These are phyloP conservation scores for Didymella glomerata DNA, from an alignment of 2,329 filamentous ascomycete species.

Conservation along the genomic window DNA sequence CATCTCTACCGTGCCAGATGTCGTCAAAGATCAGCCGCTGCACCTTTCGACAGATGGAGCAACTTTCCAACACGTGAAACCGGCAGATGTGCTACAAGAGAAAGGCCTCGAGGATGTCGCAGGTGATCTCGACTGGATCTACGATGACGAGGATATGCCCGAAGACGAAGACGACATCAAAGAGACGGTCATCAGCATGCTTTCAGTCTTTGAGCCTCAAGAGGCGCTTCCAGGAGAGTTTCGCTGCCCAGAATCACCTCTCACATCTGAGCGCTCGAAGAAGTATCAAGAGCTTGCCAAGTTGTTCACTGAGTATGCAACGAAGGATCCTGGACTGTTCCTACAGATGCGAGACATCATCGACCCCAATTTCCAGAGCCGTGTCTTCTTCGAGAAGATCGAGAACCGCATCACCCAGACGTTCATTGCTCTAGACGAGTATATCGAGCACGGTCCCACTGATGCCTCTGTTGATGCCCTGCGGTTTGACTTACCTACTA, in stretches of 20 bases:
- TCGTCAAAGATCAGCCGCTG: conserved; percentile 37
- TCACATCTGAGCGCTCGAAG: conserved; percentile 39
- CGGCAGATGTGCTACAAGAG: conserved; percentile 40
- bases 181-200: conserved; percentile 45
- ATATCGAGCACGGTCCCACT: conserved; percentile 40
- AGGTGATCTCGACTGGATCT: conserved; percentile 41
- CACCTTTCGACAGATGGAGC: conserved; percentile 46
- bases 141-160: conserved; percentile 39
- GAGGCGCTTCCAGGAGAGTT: conserved; percentile 48
- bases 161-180: conserved; percentile 44
- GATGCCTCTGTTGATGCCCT: conserved; percentile 33
- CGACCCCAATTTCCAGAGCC: conserved; percentile 43
- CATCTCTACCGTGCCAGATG: conserved; percentile 34
- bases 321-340: conserved; percentile 39
- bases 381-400: conserved; percentile 49
- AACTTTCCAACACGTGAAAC: conserved; percentile 41
- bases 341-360: conserved; percentile 41
- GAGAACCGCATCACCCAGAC: conserved; percentile 39
- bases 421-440: conserved; percentile 44
- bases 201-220: conserved; percentile 50
- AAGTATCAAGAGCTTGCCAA: conserved; percentile 45
- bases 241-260: conserved; percentile 36
- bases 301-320: conserved; percentile 42
- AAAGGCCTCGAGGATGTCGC: conserved; percentile 41
- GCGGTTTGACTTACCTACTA: conserved; percentile 40